A percentile compares a stretch with the other conserved stretches of the same genome.
Conservation (phyloP, 2,329 filamentous ascomycete species). For the Fusarium fracticaudum region DNA sequence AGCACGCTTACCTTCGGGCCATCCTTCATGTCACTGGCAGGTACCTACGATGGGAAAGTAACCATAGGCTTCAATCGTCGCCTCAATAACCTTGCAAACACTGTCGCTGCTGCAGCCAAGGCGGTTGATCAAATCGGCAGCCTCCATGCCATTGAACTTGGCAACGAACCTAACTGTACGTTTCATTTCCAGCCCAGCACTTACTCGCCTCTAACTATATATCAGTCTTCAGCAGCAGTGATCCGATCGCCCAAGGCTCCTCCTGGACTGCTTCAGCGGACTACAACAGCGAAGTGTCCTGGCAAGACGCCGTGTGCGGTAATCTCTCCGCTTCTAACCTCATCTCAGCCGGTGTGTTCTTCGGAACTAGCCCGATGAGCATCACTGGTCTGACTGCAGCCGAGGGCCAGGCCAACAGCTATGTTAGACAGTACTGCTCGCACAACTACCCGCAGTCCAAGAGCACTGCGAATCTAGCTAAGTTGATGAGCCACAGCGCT, state of each 20-base stretch:
- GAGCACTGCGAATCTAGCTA: neutral
- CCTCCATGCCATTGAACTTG: neutral
- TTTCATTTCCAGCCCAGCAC: no score
- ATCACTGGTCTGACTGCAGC: neutral
- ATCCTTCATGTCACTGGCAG: neutral
- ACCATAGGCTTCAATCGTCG: neutral
- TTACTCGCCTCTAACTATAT: neutral
- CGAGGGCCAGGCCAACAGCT: neutral
- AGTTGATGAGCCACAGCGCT: neutral
- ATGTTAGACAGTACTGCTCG: neutral
- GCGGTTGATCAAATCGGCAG: neutral
- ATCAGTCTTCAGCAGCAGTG: neutral
- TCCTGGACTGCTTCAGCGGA: neutral
- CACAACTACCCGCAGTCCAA: neutral
- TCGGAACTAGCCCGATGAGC: neutral
- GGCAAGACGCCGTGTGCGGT: neutral
- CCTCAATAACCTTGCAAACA: neutral
- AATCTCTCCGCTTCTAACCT: neutral
- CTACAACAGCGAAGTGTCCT: neutral
- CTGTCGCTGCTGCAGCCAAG: neutral
- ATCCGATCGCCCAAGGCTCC: neutral
- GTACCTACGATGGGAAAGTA: fast-evolving
- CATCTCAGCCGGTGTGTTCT: neutral
- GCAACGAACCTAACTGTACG: neutral
- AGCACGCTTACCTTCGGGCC: neutral